Conservation (phyloP, 2,329 filamentous ascomycete species). For the Ophiostoma angusticollis region DNA sequence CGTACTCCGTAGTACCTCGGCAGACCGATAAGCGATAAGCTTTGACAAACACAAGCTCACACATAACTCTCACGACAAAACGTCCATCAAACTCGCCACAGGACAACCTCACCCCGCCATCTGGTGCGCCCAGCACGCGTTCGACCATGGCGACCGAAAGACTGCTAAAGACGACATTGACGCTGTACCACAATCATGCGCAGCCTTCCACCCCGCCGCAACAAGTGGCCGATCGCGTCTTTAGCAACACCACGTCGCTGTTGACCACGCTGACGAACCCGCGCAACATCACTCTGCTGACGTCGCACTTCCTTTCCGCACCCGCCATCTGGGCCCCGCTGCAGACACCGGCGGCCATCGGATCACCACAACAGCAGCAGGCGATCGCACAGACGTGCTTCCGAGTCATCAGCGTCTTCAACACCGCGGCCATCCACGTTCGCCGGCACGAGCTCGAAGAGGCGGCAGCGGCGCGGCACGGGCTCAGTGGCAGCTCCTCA, state of each 20-base stretch:
- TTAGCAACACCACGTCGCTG: slow-evolving; percentile 54
- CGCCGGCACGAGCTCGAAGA: slow-evolving; percentile 35
- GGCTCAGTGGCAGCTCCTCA: slow-evolving; percentile 5
- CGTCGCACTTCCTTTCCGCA: slow-evolving; percentile 57
- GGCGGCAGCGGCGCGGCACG: slow-evolving; percentile 20
- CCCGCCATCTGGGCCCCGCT: slow-evolving; percentile 52
- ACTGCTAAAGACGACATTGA: slow-evolving; percentile 53
- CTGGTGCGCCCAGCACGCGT: too few relatives aligned
- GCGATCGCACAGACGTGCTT: slow-evolving; percentile 47
- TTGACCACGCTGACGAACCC: slow-evolving; percentile 60
- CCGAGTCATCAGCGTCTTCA: slow-evolving; percentile 58
- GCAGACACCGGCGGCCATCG: background rate
- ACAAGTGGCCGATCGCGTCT: slow-evolving; percentile 38
- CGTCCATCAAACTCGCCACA: background rate
- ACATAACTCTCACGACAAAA: too few relatives aligned
- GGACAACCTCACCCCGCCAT: too few relatives aligned
- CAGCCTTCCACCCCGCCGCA: slow-evolving; percentile 18
- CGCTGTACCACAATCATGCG: slow-evolving; percentile 42
- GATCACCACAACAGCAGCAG: background rate
- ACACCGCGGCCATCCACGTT: slow-evolving; percentile 48
- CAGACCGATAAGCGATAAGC: slow-evolving; percentile 3
- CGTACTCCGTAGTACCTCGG: too few relatives aligned
- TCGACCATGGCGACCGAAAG: slow-evolving; percentile 50
- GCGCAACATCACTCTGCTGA: slow-evolving; percentile 59
- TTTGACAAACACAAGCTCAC: too few relatives aligned